Evolutionary conservation across 169 alveolate species (phyloP).

Genomic region (Amoebophrya sp.): DNA sequence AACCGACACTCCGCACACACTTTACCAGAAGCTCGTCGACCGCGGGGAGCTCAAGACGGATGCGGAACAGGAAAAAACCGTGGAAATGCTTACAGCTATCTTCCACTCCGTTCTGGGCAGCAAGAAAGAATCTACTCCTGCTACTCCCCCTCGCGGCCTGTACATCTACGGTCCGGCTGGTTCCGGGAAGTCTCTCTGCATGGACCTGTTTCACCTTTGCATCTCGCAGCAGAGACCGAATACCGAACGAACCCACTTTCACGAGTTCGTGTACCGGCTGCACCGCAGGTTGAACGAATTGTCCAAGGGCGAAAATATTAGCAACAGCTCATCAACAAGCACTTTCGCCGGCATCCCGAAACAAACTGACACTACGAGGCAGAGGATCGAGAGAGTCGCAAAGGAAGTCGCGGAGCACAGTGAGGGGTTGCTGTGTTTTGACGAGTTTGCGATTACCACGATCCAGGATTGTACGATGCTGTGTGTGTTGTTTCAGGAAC

Average conservation of each 20-base stretch:
- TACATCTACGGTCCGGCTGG: background rate
- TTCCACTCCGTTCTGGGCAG: background rate
- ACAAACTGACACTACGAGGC: background rate
- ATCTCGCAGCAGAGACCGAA: background rate
- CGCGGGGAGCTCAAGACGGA: background rate
- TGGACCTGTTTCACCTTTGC: background rate
- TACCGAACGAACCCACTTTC: background rate
- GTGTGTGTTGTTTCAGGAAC: background rate
- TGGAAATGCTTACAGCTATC: background rate
- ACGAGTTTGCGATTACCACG: background rate
- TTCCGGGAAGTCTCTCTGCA: background rate
- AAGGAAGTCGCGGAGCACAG: background rate
- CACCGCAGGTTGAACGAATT: background rate
- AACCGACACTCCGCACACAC: too few species aligned
- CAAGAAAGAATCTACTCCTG: background rate
- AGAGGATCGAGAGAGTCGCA: background rate
- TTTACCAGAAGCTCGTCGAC: too few species aligned
- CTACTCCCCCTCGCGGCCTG: background rate
- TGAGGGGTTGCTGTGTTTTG: background rate
- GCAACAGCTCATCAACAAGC: too few species aligned
- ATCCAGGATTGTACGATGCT: background rate
- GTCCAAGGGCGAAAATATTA: background rate
- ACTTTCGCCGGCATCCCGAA: background rate
- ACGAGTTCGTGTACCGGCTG: background rate
- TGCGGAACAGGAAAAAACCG: background rate